These are phyloP conservation scores for Halocafeteria seosinensis DNA, from an alignment of 108 stramenopile genomes.

Conservation along the genomic window DNA sequence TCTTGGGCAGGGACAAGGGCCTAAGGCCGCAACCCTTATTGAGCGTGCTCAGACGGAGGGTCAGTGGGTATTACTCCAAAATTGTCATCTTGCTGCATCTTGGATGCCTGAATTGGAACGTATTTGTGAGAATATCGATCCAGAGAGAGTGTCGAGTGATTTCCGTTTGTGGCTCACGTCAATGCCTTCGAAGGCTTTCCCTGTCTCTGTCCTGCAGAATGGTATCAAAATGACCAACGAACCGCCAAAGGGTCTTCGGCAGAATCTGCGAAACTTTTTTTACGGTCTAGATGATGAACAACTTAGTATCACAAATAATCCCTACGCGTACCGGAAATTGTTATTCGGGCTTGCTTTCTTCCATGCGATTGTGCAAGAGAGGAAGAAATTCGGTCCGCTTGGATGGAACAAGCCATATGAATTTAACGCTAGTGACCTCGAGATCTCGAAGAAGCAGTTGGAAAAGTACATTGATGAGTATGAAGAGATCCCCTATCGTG, in stretches of 20 bases:
- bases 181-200: slow-evolving; percentile 41
- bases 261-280: slow-evolving; percentile 35
- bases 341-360: slow-evolving; percentile 48
- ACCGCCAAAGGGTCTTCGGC: slow-evolving; percentile 44
- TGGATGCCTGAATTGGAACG: slow-evolving; percentile 49
- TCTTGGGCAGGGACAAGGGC: slow-evolving; percentile 45
- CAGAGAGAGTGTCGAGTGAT: slow-evolving; percentile 26
- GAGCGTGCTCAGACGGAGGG: slow-evolving; percentile 29
- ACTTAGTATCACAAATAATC: slow-evolving; percentile 15
- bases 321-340: slow-evolving; percentile 30
- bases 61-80: slow-evolving; percentile 43
- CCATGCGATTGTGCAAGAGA: slow-evolving; percentile 45
- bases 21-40: slow-evolving; percentile 29
- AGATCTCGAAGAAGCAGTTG: slow-evolving; percentile 41
- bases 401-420: slow-evolving; percentile 56
- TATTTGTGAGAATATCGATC: slow-evolving; percentile 36
- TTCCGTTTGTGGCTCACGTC: slow-evolving; percentile 49
- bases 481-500: slow-evolving; percentile 38
- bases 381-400: slow-evolving; percentile 46
- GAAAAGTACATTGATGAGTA: slow-evolving; percentile 43
- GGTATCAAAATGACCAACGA: slow-evolving; percentile 50
- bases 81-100: slow-evolving; percentile 28
- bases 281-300: slow-evolving; percentile 34
- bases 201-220: slow-evolving; percentile 39
- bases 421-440: slow-evolving; percentile 53